Evolutionary conservation across 2,329 filamentous ascomycete genomes (phyloP).

Genomic region (Aspergillus phoenicis): DNA sequence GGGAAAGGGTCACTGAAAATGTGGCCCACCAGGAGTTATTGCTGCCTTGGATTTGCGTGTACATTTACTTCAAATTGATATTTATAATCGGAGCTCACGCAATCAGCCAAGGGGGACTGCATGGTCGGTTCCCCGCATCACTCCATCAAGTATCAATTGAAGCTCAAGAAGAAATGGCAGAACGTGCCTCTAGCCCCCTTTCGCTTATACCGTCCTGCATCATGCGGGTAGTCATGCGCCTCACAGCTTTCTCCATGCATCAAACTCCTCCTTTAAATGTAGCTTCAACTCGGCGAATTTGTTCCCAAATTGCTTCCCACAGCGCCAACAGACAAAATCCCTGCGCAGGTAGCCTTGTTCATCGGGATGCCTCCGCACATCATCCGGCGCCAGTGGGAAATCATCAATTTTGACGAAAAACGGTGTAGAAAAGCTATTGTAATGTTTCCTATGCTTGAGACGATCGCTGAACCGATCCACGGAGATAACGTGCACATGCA

Average conservation of each 20-base stretch:
- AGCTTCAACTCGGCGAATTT: constrained; percentile 72
- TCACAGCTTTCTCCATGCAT: constrained; percentile 70
- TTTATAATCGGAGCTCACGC: constrained; percentile 19
- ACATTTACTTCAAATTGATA: constrained; percentile 27
- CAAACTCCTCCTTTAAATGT: constrained; percentile 75
- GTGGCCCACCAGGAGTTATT: constrained; percentile 19
- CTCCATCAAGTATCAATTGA: constrained; percentile 4
- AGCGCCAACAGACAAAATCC: constrained; percentile 83
- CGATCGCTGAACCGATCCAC: constrained; percentile 73
- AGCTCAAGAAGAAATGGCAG: background rate
- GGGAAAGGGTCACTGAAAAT: constrained; percentile 25
- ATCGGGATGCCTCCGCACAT: constrained; percentile 62
- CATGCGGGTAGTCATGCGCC: too few relatives aligned
- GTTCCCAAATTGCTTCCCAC: constrained; percentile 71
- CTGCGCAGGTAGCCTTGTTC: constrained; percentile 61
- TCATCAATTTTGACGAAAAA: constrained; percentile 80
- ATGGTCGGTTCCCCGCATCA: constrained; percentile 12
- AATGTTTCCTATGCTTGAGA: constrained; percentile 82
- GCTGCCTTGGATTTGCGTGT: constrained; percentile 25
- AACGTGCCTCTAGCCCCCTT: background rate
- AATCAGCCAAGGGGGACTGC: constrained; percentile 7
- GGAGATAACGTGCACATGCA: constrained; percentile 87
- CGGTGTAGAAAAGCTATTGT: constrained; percentile 83
- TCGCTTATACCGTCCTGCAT: background rate
- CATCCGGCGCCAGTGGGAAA: constrained; percentile 72